Evolutionary conservation across 2,329 filamentous ascomycete species (phyloP).

Genomic region (Alternaria incomplexa): DNA sequence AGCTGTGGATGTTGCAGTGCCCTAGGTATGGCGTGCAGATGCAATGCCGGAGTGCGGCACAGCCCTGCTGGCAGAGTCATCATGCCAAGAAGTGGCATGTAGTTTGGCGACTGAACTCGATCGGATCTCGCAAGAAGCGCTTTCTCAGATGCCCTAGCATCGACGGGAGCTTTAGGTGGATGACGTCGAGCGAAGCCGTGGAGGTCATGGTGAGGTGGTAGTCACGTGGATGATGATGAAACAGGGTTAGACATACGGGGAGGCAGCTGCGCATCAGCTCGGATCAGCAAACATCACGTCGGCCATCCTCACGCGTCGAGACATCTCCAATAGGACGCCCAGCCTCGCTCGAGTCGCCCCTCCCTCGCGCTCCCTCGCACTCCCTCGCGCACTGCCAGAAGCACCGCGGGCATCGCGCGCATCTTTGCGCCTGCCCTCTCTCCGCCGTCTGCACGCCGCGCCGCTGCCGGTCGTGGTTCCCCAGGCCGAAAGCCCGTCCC

Average conservation of each 20-base stretch:
- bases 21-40: background rate
- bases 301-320: constrained; percentile 10
- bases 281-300: constrained; percentile 23
- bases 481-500: constrained; percentile 17
- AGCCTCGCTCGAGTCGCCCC: background rate
- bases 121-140: background rate
- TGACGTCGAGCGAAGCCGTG: background rate
- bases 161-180: background rate
- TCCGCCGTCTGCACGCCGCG: constrained; percentile 2
- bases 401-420: constrained; percentile 16
- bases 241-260: constrained; percentile 10
- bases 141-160: background rate
- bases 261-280: constrained; percentile 10
- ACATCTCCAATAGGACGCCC: background rate
- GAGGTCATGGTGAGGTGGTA: background rate
- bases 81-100: background rate
- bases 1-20: background rate
- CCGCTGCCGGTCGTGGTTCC: constrained; percentile 17
- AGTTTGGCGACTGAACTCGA: background rate
- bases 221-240: constrained; percentile 15
- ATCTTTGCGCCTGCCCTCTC: constrained; percentile 19
- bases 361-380: background rate
- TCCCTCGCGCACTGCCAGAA: constrained; percentile 3
- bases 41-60: background rate
- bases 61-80: background rate